phyloP scores from a whole-genome alignment of 129 eudicot species.

The Flaveria robusta region DNA sequence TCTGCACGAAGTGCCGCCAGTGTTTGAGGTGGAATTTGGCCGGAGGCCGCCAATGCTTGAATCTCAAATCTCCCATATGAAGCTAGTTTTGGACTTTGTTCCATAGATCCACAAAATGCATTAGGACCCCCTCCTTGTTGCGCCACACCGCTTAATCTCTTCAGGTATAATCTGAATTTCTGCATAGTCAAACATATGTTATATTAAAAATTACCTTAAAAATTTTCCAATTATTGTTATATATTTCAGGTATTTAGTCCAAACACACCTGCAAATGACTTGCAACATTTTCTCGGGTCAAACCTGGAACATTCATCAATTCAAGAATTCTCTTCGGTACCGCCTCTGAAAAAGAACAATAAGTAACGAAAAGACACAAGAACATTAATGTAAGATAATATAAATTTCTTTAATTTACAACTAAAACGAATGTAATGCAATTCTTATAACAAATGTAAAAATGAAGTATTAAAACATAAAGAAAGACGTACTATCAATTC shows the following conservation, averaged over 20 bases:
- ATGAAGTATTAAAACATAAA: not conserved
- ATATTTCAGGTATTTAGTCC: not conserved
- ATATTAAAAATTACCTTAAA: not conserved
- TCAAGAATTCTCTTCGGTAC: slow-evolving; percentile 87
- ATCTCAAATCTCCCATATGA: slow-evolving; percentile 60
- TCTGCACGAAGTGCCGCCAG: slow-evolving; percentile 69
- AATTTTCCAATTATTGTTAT: not conserved
- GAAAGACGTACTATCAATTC: slow-evolving; percentile 68
- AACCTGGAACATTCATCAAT: slow-evolving; percentile 76
- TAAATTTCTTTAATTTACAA: not conserved
- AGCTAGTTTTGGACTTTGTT: slow-evolving; percentile 51
- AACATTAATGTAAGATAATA: not conserved
- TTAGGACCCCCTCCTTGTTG: slow-evolving; percentile 54
- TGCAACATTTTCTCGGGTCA: slow-evolving; percentile 84
- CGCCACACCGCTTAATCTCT: slow-evolving; percentile 69
- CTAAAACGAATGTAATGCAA: too few species aligned
- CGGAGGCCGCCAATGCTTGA: slow-evolving; percentile 75
- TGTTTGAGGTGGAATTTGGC: slow-evolving; percentile 71
- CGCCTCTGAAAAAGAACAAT: slow-evolving; percentile 56
- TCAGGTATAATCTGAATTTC: slow-evolving; percentile 78
- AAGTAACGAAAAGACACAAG: slow-evolving; percentile 7
- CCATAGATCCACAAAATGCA: slow-evolving; percentile 54
- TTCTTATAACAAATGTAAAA: not conserved
- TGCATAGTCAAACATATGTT: slow-evolving; percentile 36
- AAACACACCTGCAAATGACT: slow-evolving; percentile 82